Base-by-base conservation (phyloP, 1,284 basidiomycete species). In the Ceratorhiza oryzae-sativae region DNA sequence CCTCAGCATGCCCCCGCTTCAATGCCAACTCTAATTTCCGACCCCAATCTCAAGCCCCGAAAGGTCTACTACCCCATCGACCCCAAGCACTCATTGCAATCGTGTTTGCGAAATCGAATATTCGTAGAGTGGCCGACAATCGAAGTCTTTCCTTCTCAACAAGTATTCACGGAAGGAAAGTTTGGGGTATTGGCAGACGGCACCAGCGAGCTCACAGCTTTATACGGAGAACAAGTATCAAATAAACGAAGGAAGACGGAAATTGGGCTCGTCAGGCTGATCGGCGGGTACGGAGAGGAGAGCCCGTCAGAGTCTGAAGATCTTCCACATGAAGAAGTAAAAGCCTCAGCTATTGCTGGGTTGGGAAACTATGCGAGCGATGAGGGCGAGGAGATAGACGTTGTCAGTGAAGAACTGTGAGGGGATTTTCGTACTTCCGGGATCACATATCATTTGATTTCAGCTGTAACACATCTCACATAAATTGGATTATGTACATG, bases 111-210 rank as follows among this genome's bases (percentile, higher is more conserved):
- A 55, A 81, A 87, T 53, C 90, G 86, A 61, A 83, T 86, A 41
- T 93, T 93, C 77, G 84, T 91, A 51, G 94, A 95, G 79, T 95
- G 87, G 77, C 93, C 94, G 2, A 88, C 87, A 0, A 86, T 96
- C 49, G 87, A 92, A 61, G 80, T 95, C 3, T 89, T 87, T 82
- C 85, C 89, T 60, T 84, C 86, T 18, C 39, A 23, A 59, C 81
- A 78, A 9, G 80, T 81, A 18, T 94, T 93, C 80, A 80, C 80
- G 4, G 87, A 86, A 5, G 82, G 81, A 10, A 76, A 91, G 41
- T 81, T 91, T 10, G 86, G 90, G 73, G 81, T 82, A 59, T 77
- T 82, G 58, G 87, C 67, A 30, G 49, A 51, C 15, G 62, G 90
- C 90, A 78, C 81, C 86, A 72, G 82, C 84, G 77, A 88, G 84